Conservation (phyloP, 2,329 filamentous ascomycete species). For the Colletotrichum sp. region DNA sequence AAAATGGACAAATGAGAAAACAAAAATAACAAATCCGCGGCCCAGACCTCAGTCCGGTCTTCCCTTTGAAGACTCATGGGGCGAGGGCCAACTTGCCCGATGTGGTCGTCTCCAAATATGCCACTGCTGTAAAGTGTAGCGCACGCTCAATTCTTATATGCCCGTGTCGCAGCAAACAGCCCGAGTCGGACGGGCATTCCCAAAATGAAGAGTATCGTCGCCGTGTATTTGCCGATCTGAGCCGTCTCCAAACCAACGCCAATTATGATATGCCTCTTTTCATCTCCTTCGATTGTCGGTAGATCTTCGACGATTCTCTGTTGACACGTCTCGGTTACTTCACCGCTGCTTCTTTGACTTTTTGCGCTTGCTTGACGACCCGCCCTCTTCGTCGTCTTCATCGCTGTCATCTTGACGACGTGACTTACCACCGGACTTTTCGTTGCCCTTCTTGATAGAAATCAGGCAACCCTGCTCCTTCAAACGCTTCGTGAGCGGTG, state of each 20-base stretch:
- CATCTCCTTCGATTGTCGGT: neutral
- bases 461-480: constrained; percentile 84
- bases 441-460: constrained; percentile 85
- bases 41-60: neutral
- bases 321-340: neutral
- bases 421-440: constrained; percentile 53
- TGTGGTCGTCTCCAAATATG: neutral
- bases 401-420: constrained; percentile 45
- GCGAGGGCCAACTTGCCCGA: neutral
- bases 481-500: constrained; percentile 72
- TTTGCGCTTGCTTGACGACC: constrained; percentile 1
- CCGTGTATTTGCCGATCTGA: constrained; percentile 11
- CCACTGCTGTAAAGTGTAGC: neutral
- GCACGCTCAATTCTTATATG: neutral
- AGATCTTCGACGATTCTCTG: neutral
- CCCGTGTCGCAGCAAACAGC: neutral
- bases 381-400: constrained; percentile 48
- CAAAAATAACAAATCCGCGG: neutral
- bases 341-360: constrained; percentile 14
- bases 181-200: neutral
- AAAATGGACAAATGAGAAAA: neutral
- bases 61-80: neutral
- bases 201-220: constrained; percentile 1
- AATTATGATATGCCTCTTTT: neutral
- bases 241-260: constrained; percentile 8